Evolutionary conservation across 176 grass and related monocot species (phyloP).

Genomic region (Oryza punctata): DNA sequence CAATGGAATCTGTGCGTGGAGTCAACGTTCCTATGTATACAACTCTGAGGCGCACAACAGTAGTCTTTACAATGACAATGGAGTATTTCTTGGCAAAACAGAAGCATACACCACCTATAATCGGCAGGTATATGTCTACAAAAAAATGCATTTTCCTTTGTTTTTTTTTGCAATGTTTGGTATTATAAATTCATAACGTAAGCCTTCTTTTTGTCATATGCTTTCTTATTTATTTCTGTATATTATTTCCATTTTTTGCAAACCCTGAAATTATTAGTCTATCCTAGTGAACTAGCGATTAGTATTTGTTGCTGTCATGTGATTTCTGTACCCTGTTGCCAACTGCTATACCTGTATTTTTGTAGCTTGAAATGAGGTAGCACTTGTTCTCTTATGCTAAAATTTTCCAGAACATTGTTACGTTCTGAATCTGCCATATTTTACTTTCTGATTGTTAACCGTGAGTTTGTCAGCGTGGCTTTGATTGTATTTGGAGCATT

Average conservation of each 20-base stretch:
- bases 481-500: conserved; percentile 97
- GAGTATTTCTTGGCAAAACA: conserved; percentile 90
- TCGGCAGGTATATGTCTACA: conserved; percentile 74
- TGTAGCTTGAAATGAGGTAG: conserved; percentile 7
- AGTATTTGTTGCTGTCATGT: background rate
- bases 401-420: background rate
- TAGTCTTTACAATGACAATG: conserved; percentile 97
- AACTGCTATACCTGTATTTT: background rate
- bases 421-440: conserved; percentile 36
- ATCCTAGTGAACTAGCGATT: conserved; percentile 6
- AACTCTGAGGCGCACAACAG: conserved; percentile 94
- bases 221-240: background rate
- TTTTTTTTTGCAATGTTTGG: conserved; percentile 17
- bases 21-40: conserved; percentile 99
- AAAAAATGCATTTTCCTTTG: conserved; percentile 2
- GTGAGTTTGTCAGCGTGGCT: conserved; percentile 80
- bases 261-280: background rate
- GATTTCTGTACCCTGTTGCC: background rate
- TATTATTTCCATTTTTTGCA: background rate
- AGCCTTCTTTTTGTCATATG: background rate
- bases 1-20: conserved; percentile 97
- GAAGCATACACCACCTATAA: conserved; percentile 80
- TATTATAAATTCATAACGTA: background rate
- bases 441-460: conserved; percentile 47
- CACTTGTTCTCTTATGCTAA: conserved; percentile 13